phyloP scores from a whole-genome alignment of 2,329 filamentous ascomycete genomes.

The Emydomyces testavorans region DNA sequence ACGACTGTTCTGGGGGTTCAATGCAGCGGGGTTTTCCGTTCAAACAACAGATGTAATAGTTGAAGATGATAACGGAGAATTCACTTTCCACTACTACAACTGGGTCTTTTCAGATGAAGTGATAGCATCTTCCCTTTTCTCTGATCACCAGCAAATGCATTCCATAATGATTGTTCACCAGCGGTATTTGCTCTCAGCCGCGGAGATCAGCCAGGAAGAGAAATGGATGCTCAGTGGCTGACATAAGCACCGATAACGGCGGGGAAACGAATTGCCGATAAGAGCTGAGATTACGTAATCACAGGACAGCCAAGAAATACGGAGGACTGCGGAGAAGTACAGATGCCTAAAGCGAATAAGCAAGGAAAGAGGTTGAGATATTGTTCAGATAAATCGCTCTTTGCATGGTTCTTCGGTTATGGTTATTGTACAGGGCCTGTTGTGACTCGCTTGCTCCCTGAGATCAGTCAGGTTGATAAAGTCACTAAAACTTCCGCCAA shows the following conservation, averaged over 20 bases:
- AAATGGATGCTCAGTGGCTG: no score
- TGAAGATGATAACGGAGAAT: neutral
- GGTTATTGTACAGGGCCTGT: slow-evolving; percentile 1
- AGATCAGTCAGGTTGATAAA: neutral
- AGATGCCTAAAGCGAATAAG: neutral
- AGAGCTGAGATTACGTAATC: no score
- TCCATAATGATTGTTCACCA: no score
- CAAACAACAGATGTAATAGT: neutral
- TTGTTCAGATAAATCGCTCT: neutral
- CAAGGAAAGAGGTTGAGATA: neutral
- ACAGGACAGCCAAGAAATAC: no score
- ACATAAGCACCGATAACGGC: no score
- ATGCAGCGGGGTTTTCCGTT: neutral
- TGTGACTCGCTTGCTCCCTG: neutral
- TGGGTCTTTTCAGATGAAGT: neutral
- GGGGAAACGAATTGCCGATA: no score
- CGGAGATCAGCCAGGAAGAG: no score
- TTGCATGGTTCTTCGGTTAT: neutral
- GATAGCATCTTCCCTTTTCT: neutral
- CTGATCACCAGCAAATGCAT: neutral
- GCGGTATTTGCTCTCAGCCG: no score
- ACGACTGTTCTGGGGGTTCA: slow-evolving; percentile 5
- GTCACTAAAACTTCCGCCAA: no score
- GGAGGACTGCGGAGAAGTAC: no score
- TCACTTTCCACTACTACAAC: slow-evolving; percentile 1